Base-by-base conservation (phyloP, 2,329 filamentous ascomycete genomes). In the Stagonosporopsis tanaceti region DNA sequence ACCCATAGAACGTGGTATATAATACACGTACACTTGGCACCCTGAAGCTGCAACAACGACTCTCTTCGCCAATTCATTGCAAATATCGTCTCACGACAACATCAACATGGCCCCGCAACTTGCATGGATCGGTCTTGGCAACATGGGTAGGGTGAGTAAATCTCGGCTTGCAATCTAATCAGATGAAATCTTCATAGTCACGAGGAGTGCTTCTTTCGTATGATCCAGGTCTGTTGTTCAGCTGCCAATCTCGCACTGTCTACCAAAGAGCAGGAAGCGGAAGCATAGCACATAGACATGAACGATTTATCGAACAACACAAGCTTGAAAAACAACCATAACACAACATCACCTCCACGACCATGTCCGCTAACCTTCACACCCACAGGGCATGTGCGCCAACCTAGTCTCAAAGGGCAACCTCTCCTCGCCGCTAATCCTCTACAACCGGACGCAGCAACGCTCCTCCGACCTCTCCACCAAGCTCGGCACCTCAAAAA, bases 81-180 rank as follows among this genome's bases (percentile, higher is more conserved):
- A 24, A 41, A 7, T 14, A 8, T 2, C 25, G 44, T 39, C 12
- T 34, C 53, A 55, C 34, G 5, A 44, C 47, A 39, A 22, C 45
- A 57, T 52, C 63, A 68, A 42, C 24, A 80, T 80, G 78, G 72
- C 77, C 47, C 76, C 76, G 44, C 86, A 84, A 76, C 70, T 95
- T 48, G 83, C 92, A 67, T 96, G 88, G 87, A 87, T 96, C 52
- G 92, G 93, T 55, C 84, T 96, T 47, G 92, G 92, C 50, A 96
- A 96, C 75, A 96, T 96, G 87, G 93, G 91, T 64, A 84, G 88
- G 71, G 90, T 90, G 80, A 80, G 85, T 62, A 6, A 8, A 38
- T 52, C 61, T 38, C 62, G 50, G 52, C 50, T 34, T 45, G 51
- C 25, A 34, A 50, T 45, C 45, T 53, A 42, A 44, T 48, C 44